A percentile compares a stretch with the other conserved stretches of the same genome.
phyloP scores from a whole-genome alignment of 352 stramenopile genomes.

The Blastocystis sp. region DNA sequence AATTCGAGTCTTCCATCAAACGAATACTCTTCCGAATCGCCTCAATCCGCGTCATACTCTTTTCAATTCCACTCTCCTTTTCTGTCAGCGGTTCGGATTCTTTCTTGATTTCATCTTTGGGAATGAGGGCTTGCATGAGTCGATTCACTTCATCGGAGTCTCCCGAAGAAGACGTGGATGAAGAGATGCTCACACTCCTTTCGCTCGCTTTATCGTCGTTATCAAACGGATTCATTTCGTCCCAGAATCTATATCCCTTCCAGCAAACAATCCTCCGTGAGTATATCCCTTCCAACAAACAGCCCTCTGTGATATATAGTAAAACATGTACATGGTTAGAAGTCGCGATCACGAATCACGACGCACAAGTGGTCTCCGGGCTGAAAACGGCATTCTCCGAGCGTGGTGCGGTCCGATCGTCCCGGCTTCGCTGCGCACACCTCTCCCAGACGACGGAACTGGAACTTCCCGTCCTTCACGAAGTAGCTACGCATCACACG shows the following conservation, averaged over 20 bases:
- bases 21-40: conserved; percentile 41
- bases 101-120: not conserved
- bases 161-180: not conserved
- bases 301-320: conserved; percentile 62
- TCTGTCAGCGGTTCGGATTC: not conserved
- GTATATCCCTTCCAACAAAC: conserved; percentile 60
- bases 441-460: conserved; percentile 58
- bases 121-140: conserved; percentile 35
- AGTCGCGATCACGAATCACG: conserved; percentile 63
- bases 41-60: conserved; percentile 28
- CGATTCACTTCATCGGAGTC: conserved; percentile 10
- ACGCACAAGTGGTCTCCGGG: conserved; percentile 65
- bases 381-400: conserved; percentile 53
- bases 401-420: not conserved
- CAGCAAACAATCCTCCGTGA: not conserved
- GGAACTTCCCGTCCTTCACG: conserved; percentile 16
- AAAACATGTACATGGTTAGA: conserved; percentile 15
- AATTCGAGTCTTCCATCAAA: conserved; percentile 41
- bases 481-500: conserved; percentile 1
- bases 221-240: conserved; percentile 65
- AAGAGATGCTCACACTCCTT: not conserved
- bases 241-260: too few relatives aligned
- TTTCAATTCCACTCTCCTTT: too few relatives aligned
- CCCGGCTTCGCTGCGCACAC: conserved; percentile 31
- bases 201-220: not conserved